Evolutionary conservation across 148 eudicot genomes (phyloP).

Genomic region (Spergularia marina): DNA sequence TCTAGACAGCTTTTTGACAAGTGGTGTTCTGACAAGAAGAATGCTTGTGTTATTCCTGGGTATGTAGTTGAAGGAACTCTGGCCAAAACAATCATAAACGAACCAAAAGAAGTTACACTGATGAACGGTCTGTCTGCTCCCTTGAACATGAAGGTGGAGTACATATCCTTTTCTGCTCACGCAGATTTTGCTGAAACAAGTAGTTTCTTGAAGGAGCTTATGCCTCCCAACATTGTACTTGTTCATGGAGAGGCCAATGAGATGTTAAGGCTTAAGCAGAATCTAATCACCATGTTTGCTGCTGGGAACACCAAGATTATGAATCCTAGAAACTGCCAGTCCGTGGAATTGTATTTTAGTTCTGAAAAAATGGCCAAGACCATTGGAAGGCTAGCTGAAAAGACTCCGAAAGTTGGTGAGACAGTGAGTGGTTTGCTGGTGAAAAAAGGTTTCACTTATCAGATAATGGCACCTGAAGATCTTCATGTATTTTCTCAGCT

Average conservation of each 20-base stretch:
- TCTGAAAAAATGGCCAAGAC: constrained; percentile 89
- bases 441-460: constrained; percentile 92
- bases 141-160: constrained; percentile 81
- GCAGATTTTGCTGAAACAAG: constrained; percentile 89
- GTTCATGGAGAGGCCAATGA: constrained; percentile 94
- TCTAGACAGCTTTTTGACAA: constrained; percentile 89
- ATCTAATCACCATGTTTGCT: constrained; percentile 58
- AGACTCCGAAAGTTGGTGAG: constrained; percentile 67
- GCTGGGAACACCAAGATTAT: constrained; percentile 69
- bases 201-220: constrained; percentile 74
- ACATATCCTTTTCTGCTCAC: constrained; percentile 95
- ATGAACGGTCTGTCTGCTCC: constrained; percentile 82
- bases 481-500: constrained; percentile 87
- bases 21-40: constrained; percentile 88
- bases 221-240: constrained; percentile 88
- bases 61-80: constrained; percentile 87
- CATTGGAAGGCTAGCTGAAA: constrained; percentile 80
- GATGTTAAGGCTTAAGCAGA: constrained; percentile 94
- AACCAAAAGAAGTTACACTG: constrained; percentile 88
- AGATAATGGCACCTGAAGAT: constrained; percentile 89
- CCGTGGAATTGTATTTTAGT: constrained; percentile 83
- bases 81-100: constrained; percentile 84
- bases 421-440: constrained; percentile 75
- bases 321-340: constrained; percentile 83
- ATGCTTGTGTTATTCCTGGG: constrained; percentile 92